phyloP scores from a whole-genome alignment of 2,329 filamentous ascomycete genomes.

The Tolypocladium paradoxum region DNA sequence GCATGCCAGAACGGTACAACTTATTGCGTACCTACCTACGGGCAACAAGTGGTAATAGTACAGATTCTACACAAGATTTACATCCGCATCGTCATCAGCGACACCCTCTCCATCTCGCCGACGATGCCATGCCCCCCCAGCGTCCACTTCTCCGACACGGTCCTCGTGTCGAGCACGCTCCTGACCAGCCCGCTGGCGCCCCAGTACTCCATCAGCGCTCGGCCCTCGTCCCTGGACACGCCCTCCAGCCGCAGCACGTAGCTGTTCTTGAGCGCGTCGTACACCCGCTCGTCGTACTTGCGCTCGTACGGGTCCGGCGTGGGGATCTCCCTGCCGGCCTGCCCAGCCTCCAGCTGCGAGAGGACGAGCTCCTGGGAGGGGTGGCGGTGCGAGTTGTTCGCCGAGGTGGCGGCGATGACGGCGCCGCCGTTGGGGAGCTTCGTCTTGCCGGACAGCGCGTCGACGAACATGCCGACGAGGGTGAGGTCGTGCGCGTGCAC shows the following conservation, averaged over 20 bases:
- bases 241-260: conserved; percentile 51
- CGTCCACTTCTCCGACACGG: conserved; percentile 74
- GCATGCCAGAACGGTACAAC: not conserved
- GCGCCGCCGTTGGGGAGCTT: conserved; percentile 63
- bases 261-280: conserved; percentile 39
- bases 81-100: conserved; percentile 37
- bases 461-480: conserved; percentile 64
- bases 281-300: conserved; percentile 46
- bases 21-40: not conserved
- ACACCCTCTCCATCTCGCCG: conserved; percentile 70
- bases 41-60: conserved; percentile 8
- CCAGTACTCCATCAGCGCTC: conserved; percentile 85
- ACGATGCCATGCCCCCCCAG: conserved; percentile 71
- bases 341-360: conserved; percentile 38
- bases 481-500: conserved; percentile 82
- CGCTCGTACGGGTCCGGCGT: conserved; percentile 41
- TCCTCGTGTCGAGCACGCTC: conserved; percentile 55
- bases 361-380: conserved; percentile 61
- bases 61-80: conserved; percentile 19
- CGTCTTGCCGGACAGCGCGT: conserved; percentile 53
- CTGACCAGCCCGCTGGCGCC: conserved; percentile 73
- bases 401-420: conserved; percentile 63
- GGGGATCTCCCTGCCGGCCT: conserved; percentile 25
- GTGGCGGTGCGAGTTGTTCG: conserved; percentile 55
- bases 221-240: conserved; percentile 63